Evolutionary conservation across 2,329 filamentous ascomycete genomes (phyloP).

Genomic region (Cytospora leucostoma): DNA sequence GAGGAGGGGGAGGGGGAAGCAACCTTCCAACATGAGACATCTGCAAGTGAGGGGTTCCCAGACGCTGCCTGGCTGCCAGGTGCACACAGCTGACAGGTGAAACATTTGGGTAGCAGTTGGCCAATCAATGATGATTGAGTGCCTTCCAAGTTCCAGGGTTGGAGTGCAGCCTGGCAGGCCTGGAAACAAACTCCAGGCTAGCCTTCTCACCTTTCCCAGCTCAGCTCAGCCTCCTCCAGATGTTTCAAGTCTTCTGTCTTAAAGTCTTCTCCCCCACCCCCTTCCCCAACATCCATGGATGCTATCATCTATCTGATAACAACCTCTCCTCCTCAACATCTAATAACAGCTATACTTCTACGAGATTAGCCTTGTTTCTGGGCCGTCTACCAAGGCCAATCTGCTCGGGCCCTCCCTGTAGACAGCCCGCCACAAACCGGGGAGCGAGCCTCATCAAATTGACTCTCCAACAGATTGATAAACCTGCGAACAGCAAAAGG

Average conservation of each 20-base stretch:
- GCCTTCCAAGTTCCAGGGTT: too few relatives aligned
- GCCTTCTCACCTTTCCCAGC: background rate
- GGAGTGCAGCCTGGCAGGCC: too few relatives aligned
- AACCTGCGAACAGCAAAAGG: background rate
- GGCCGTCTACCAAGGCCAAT: background rate
- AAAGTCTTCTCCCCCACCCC: background rate
- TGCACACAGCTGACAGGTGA: too few relatives aligned
- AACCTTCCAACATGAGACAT: too few relatives aligned
- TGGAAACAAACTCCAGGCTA: background rate
- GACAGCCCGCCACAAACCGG: slow-evolving; percentile 1
- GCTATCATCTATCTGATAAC: background rate
- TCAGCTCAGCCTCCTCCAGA: background rate
- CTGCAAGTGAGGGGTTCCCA: too few relatives aligned
- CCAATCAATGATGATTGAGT: too few relatives aligned
- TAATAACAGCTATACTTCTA: background rate
- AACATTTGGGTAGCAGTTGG: too few relatives aligned
- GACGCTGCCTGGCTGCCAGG: too few relatives aligned
- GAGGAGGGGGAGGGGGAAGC: too few relatives aligned
- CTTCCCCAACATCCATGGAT: background rate
- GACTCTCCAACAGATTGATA: background rate
- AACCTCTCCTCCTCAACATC: background rate
- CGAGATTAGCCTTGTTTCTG: background rate
- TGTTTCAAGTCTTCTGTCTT: background rate
- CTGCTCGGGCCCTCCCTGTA: background rate
- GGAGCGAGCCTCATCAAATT: background rate